Evolutionary conservation across 2,329 filamentous ascomycete species (phyloP), one percentile per base, ranked within the genome.

Genomic region (Aspergillus fructus): DNA sequence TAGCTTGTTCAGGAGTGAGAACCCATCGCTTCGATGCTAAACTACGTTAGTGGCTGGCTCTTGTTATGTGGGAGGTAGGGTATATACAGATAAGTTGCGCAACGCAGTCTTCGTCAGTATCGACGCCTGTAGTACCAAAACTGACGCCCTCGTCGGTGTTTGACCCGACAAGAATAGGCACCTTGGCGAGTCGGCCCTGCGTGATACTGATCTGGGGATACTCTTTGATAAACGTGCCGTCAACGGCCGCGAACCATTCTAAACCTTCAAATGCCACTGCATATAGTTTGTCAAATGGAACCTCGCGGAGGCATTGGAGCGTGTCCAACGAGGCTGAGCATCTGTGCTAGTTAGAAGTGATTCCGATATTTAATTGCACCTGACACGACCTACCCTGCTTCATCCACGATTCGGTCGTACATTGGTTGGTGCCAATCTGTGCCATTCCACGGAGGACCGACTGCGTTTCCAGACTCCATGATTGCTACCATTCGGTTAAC

Each of bases 151-250:
- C 78, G 23, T 78, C 80, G 1, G 79, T 83, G 67, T 86, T 68
- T 90, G 87, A 62, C 89, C 87, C 1, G 81, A 82, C 74, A 5
- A 90, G 77, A 40, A 89, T 79, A 2, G 86, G 85, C 0, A 89
- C 83, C 37, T 83, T 78, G 47, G 87, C 82, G 57, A 89, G 85
- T 19, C 80, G 80, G 34, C 85, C 86, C 6, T 79, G 66, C 1
- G 71, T 74, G 12, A 89, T 75, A 63, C 87, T 84, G 9, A 79
- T 71, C 4, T 81, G 81, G 1, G 79, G 80, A 55, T 79, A 82
- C 17, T 80, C 77, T 6, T 76, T 72, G 43, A 87, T 78, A 62
- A 87, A 81, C 59, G 83, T 80, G 11, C 80, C 81, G 60, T 88
- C 85, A 52, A 85, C 66, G 11, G 78, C 73, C 3, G 78, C 78